Evolutionary conservation across 257 asterid genomes (phyloP).

Genomic region (Avicennia marina): DNA sequence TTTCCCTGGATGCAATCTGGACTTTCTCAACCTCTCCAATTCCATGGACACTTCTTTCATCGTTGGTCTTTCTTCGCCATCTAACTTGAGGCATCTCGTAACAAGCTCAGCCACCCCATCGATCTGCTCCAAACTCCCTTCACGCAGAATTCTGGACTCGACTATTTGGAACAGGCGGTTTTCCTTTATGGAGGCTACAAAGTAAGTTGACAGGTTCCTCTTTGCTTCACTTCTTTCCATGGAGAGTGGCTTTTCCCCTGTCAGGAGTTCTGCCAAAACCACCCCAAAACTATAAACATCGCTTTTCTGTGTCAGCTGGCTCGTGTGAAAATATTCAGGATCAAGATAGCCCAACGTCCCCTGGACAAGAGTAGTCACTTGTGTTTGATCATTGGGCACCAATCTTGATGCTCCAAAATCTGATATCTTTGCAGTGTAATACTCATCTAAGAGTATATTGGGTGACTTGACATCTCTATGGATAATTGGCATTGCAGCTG

Average conservation of each 20-base stretch:
- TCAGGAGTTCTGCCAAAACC: constrained; percentile 41
- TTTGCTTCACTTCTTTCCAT: neutral
- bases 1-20: too few relatives aligned
- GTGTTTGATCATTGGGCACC: constrained; percentile 38
- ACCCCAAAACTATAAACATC: constrained; percentile 54
- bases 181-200: constrained; percentile 8
- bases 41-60: neutral
- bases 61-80: neutral
- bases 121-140: constrained; percentile 24
- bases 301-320: constrained; percentile 40
- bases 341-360: constrained; percentile 52
- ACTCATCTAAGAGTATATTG: constrained; percentile 37
- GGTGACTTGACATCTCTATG: constrained; percentile 56
- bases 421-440: constrained; percentile 42
- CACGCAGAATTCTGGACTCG: constrained; percentile 16
- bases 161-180: constrained; percentile 18
- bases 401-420: too few relatives aligned
- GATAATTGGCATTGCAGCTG: constrained; percentile 39
- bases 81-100: neutral
- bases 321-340: constrained; percentile 39
- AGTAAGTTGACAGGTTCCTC: constrained; percentile 9
- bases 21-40: neutral
- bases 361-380: constrained; percentile 43
- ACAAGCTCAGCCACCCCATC: constrained; percentile 7
- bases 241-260: constrained; percentile 30